Evolutionary conservation across 1,284 basidiomycete genomes (phyloP).

Genomic region (Moesziomyces sp.): DNA sequence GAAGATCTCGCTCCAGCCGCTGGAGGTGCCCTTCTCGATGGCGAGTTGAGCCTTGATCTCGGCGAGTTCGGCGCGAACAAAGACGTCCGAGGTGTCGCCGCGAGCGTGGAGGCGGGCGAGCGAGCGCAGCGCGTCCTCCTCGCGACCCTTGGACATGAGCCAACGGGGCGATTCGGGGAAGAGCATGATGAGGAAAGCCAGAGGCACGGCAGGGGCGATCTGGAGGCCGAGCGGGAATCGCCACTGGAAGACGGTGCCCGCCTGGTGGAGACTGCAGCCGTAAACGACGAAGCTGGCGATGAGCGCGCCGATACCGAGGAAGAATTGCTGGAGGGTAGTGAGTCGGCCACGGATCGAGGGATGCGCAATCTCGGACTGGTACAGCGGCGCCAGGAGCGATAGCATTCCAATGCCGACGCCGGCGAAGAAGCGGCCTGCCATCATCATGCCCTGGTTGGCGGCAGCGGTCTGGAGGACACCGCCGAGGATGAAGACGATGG

Average conservation of each 20-base stretch:
- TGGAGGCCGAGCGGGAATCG: slow-evolving; percentile 72
- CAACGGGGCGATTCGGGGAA: slow-evolving; percentile 73
- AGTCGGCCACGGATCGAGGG: slow-evolving; percentile 75
- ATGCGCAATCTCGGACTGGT: slow-evolving; percentile 75
- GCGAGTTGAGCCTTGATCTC: slow-evolving; percentile 68
- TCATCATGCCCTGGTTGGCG: slow-evolving; percentile 74
- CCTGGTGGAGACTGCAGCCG: slow-evolving; percentile 68
- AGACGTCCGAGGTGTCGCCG: slow-evolving; percentile 71
- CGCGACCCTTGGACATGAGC: slow-evolving; percentile 73
- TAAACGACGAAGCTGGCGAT: slow-evolving; percentile 69
- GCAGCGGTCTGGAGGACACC: slow-evolving; percentile 72
- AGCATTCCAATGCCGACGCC: slow-evolving; percentile 72
- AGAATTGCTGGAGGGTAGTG: slow-evolving; percentile 75
- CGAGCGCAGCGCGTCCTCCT: slow-evolving; percentile 70
- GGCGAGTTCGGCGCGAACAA: slow-evolving; percentile 69
- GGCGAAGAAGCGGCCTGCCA: slow-evolving; percentile 75
- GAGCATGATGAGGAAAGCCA: slow-evolving; percentile 73
- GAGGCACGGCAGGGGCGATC: slow-evolving; percentile 72
- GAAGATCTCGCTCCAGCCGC: slow-evolving; percentile 72
- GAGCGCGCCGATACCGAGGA: slow-evolving; percentile 71
- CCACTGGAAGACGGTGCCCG: slow-evolving; percentile 70
- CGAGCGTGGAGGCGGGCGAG: slow-evolving; percentile 73
- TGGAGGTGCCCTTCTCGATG: slow-evolving; percentile 50
- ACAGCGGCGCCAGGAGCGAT: slow-evolving; percentile 74
- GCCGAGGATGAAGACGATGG: slow-evolving; percentile 71